Base-by-base conservation (phyloP, 352 stramenopile species). In the Phytophthora cryptogea region DNA sequence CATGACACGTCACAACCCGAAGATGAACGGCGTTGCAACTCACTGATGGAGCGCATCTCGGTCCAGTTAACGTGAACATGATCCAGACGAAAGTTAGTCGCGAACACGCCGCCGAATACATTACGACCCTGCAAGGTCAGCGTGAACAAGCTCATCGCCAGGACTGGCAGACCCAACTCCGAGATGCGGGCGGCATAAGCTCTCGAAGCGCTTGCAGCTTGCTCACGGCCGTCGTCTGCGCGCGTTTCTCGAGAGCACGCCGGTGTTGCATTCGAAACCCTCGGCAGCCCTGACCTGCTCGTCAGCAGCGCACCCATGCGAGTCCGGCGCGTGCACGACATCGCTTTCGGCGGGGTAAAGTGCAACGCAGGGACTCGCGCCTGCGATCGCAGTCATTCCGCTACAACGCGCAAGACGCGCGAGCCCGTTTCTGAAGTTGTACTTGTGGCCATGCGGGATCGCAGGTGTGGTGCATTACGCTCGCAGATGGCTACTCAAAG, bases 401-500 rank as follows among this genome's bases (percentile, higher is more conserved):
- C 50, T 66, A 66, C 59, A 66, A 3, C 20, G 20, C 26, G 2
- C 28, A 46, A 44, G 50, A 47, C n/a, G 3, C 2, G 8, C 11
- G 13, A 11, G n/a, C 27, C 52, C 17, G 51, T 55, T 66, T 56
- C 59, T 66, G 59, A 66, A 66, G 59, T 56, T 62, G 59, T 30
- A 23, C 39, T 41, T 65, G 31, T 42, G 6, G 30, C 1, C 17
- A 66, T 62, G 36, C 43, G 23, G 44, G 44, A 53, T 56, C 30
- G 52, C 59, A 66, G 59, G 59, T 62, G 45, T 10, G 27, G 42
- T 52, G 28, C 58, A 49, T 60, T 60, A 17, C 35, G 28, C 9
- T 57, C 32, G 51, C 59, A 67, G 52, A 63, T 67, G 59, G 52
- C 35, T 56, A 67, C 44, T 54, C 51, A 67, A 63, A 54, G 52